Evolutionary conservation across 2,329 filamentous ascomycete species (phyloP).

Genomic region (Tolypocladium tropicale): DNA sequence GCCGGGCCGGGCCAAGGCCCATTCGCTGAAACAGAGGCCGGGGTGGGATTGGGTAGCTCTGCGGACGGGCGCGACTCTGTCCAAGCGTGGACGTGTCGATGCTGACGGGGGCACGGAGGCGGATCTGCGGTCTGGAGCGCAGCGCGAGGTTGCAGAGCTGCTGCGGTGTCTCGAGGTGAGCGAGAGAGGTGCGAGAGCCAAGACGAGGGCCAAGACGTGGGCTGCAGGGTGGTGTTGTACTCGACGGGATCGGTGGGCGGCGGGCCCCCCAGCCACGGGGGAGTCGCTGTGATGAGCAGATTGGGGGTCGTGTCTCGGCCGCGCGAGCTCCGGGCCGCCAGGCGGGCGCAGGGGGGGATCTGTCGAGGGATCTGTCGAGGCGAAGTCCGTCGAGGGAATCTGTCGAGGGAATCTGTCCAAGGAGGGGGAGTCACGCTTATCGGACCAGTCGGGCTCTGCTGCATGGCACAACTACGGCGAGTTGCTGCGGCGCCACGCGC

Average conservation of each 20-base stretch:
- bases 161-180: not conserved
- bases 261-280: not conserved
- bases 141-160: not conserved
- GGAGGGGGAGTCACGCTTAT: not conserved
- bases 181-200: not conserved
- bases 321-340: not conserved
- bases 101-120: too few species aligned
- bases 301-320: not conserved
- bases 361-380: too few species aligned
- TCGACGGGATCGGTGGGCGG: not conserved
- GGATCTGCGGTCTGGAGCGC: not conserved
- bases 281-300: not conserved
- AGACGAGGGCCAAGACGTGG: not conserved
- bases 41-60: conserved; percentile 15
- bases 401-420: not conserved
- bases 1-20: conserved; percentile 10
- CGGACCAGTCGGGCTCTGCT: not conserved
- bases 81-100: not conserved
- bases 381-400: not conserved
- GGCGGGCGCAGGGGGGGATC: not conserved
- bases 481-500: not conserved
- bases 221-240: not conserved
- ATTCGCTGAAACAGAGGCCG: conserved; percentile 12
- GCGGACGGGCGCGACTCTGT: not conserved
- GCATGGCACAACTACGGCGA: not conserved